Evolutionary conservation across 2,329 filamentous ascomycete genomes (phyloP).

Genomic region (Aspergillus fischeri): DNA sequence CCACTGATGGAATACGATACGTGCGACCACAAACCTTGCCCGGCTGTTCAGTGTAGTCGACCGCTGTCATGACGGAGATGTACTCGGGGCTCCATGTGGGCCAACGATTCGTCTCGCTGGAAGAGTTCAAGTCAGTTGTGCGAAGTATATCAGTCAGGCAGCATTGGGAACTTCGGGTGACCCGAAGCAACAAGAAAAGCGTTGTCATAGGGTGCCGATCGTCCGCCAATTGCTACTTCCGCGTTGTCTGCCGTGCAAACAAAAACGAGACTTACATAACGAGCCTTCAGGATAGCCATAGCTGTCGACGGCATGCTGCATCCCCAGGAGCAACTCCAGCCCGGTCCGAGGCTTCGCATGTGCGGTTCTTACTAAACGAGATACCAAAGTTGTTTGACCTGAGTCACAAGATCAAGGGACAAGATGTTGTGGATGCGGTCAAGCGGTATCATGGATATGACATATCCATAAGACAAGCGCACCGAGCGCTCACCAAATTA

Average conservation of each 20-base stretch:
- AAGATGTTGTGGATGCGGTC: conserved; percentile 38
- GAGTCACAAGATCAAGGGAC: conserved; percentile 32
- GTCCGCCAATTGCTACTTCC: conserved; percentile 36
- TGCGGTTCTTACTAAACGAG: conserved; percentile 35
- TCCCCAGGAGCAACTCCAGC: conserved; percentile 30
- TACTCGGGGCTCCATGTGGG: conserved; percentile 38
- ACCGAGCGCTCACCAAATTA: conserved; percentile 34
- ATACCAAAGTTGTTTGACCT: conserved; percentile 40
- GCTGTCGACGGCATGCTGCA: conserved; percentile 29
- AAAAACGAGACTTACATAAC: conserved; percentile 40
- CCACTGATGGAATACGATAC: conserved; percentile 25
- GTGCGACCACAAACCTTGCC: conserved; percentile 11
- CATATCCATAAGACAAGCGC: conserved; percentile 37
- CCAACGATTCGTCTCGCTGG: conserved; percentile 36
- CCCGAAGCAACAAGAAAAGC: conserved; percentile 39
- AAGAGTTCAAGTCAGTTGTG: conserved; percentile 37
- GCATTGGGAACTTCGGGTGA: conserved; percentile 39
- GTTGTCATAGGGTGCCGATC: conserved; percentile 40
- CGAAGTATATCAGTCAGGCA: conserved; percentile 39
- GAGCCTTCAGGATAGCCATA: conserved; percentile 37
- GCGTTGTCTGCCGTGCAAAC: conserved; percentile 39
- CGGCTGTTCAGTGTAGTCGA: conserved; percentile 8
- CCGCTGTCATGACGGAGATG: conserved; percentile 33
- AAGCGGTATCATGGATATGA: conserved; percentile 41
- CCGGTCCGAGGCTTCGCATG: conserved; percentile 39